A percentile compares a stretch with the other conserved stretches of the same genome.
Evolutionary conservation across 1,284 basidiomycete species (phyloP).

Genomic region (Wolfiporia cocos): DNA sequence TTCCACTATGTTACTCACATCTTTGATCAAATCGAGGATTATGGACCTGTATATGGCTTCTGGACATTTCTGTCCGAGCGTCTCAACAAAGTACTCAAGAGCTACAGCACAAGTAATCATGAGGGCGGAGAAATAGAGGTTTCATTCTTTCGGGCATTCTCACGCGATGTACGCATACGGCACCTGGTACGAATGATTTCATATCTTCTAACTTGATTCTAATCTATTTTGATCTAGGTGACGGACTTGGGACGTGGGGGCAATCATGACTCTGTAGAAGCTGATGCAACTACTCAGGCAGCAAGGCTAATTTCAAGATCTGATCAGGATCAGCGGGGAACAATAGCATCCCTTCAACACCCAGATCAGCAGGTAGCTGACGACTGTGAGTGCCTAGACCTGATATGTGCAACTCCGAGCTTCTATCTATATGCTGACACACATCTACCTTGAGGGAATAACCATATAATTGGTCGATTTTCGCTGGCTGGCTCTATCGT

Average conservation of each 20-base stretch:
- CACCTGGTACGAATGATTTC: slow-evolving; percentile 3
- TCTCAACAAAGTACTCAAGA: slow-evolving; percentile 25
- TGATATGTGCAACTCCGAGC: not conserved
- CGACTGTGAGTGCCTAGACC: not conserved
- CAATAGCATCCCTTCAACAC: not conserved
- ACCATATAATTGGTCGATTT: not conserved
- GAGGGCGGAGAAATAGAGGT: slow-evolving; percentile 23
- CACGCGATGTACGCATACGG: slow-evolving; percentile 2
- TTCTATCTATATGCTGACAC: not conserved
- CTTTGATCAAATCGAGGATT: slow-evolving; percentile 19
- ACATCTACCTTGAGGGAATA: not conserved
- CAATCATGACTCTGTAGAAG: not conserved
- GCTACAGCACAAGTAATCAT: slow-evolving; percentile 21
- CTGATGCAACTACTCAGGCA: not conserved
- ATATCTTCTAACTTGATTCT: no score
- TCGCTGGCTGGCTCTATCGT: not conserved
- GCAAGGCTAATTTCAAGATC: not conserved
- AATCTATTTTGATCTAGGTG: no score
- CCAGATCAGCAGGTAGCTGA: not conserved
- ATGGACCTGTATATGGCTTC: slow-evolving; percentile 23
- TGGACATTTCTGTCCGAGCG: slow-evolving; percentile 26
- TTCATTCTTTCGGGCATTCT: slow-evolving; percentile 23
- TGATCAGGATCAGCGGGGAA: not conserved
- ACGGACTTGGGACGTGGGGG: no score
- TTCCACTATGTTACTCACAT: slow-evolving; percentile 23